Percentiles rank a stretch among this genome's conserved stretches.
Evolutionary conservation across 192 early-diverging fungal species (phyloP).

Genomic region (Linnemannia schmuckeri): DNA sequence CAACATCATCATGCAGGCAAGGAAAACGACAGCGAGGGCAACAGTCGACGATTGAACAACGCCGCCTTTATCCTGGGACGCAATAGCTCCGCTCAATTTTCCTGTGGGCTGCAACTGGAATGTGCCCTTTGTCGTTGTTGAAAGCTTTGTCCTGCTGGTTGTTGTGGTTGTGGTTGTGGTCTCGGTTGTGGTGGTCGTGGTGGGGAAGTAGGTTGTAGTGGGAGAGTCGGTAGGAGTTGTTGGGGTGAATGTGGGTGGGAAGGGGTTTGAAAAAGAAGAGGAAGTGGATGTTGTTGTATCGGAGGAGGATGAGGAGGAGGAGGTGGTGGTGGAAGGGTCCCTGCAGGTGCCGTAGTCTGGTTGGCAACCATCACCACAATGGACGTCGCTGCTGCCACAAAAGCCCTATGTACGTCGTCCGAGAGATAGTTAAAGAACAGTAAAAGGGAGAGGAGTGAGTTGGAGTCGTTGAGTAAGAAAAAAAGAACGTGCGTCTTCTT

Average conservation of each 20-base stretch:
- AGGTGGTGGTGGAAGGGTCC: background rate
- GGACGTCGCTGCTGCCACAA: constrained; percentile 9
- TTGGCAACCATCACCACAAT: constrained; percentile 39
- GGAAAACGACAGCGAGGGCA: constrained; percentile 31
- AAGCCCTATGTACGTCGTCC: constrained; percentile 19
- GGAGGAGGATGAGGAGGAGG: background rate
- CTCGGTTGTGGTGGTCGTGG: background rate
- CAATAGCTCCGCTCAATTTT: constrained; percentile 24
- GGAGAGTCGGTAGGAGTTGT: background rate
- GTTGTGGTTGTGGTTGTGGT: constrained; percentile 8
- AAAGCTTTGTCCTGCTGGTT: background rate
- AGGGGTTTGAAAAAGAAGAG: background rate
- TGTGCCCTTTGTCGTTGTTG: constrained; percentile 27
- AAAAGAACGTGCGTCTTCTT: background rate
- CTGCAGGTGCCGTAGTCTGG: constrained; percentile 19
- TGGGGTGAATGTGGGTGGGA: background rate
- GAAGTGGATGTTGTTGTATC: background rate
- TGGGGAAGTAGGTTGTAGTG: background rate
- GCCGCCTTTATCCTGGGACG: constrained; percentile 46
- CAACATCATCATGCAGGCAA: constrained; percentile 44
- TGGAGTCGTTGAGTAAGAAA: too few species aligned
- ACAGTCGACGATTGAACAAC: constrained; percentile 24
- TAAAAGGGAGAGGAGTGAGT: background rate
- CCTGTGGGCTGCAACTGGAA: constrained; percentile 48
- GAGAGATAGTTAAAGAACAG: background rate